Evolutionary conservation across 176 grass and related monocot genomes (phyloP), one percentile per base, ranked within the genome.

Genomic region (Pharus latifolius): DNA sequence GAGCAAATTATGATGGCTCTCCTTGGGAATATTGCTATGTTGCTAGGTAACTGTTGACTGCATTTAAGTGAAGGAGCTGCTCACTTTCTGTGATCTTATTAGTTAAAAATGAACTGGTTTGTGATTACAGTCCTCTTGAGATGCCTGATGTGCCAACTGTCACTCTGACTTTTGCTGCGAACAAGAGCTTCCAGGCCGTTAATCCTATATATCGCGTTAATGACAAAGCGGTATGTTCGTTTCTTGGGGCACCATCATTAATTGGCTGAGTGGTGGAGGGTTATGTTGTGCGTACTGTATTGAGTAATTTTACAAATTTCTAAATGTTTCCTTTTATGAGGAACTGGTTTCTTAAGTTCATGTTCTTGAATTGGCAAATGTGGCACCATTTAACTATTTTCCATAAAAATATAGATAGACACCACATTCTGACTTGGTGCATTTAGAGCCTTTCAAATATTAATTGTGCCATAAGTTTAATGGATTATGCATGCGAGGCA

Each of bases 11-110:
- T 46, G 75, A 75, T 69, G 90, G 63, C 54, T 66, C 45, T 77
- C 45, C 67, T 60, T 94, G 71, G 19, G 79, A 88, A 65, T 99
- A 88, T 69, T 99, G 95, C 65, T 99, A 99, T 69, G 67, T 51
- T 65, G 71, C 84, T 63, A 88, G 87, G 95, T 92, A 86, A 76
- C 52, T 72, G 67, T 27, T 83, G 50, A n/a, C 18, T 76, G 12
- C 52, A 66, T 40, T 62, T 47, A 49, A 73, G 54, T 20, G 5
- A 22, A 24, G 30, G 55, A 49, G 10, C 15, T 28, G 6, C 13
- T 69, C 16, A 14, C 17, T 79, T 76, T 69, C 5, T 66, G 24
- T 62, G 17, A 19, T 55, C 62, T 45, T 16, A 29, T 65, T 8
- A 78, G 63, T 88, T 67, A 47, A 53, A 44, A 46, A 25, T 22